Conservation (phyloP, 768 basidiomycete genomes). For the Podaxis carcinomalis region DNA sequence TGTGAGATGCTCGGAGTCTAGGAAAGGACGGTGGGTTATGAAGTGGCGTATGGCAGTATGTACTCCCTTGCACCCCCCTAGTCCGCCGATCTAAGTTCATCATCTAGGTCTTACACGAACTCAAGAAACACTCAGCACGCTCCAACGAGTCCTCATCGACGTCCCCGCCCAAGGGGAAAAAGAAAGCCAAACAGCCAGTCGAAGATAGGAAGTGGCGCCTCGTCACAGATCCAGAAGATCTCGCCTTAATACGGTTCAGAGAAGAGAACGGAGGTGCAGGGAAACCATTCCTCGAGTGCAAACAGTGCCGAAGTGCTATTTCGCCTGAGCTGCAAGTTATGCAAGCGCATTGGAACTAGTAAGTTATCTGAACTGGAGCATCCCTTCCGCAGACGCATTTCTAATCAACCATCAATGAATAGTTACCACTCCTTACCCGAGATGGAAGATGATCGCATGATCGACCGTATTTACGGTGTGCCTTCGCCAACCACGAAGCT, state of each 20-base stretch:
- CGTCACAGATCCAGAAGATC: background rate
- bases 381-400: background rate
- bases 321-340: background rate
- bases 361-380: background rate
- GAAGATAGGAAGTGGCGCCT: slow-evolving; percentile 6
- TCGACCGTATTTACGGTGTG: background rate
- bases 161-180: background rate
- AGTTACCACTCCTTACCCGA: background rate
- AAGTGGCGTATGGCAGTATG: slow-evolving; percentile 29
- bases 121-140: slow-evolving; percentile 21
- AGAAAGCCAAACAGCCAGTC: slow-evolving; percentile 3
- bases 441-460: background rate
- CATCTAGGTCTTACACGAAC: slow-evolving; percentile 24
- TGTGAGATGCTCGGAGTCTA: slow-evolving; percentile 19
- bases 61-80: background rate
- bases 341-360: background rate
- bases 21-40: slow-evolving; percentile 22
- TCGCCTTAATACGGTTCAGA: background rate
- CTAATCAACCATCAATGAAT: background rate
- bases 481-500: background rate
- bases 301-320: background rate
- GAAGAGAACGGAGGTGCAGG: background rate
- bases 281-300: background rate
- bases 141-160: background rate
- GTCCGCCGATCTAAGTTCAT: background rate